Conservation (phyloP, 1,284 basidiomycete species). For the Xerocomus amazonicus region DNA sequence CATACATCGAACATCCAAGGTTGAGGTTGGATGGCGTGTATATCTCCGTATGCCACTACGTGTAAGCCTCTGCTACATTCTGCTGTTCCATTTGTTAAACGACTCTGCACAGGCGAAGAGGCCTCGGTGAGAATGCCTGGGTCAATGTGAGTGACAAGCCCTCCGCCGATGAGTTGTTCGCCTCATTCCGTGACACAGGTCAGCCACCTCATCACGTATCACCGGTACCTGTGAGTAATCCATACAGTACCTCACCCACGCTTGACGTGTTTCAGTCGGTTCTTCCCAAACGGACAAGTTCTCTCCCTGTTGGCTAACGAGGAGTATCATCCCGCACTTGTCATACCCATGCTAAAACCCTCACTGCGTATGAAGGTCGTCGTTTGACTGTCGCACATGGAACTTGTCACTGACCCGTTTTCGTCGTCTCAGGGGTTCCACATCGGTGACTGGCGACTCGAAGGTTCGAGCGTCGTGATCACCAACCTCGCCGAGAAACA, state of each 20-base stretch:
- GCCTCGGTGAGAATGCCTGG: conserved; percentile 79
- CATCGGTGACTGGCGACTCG: conserved; percentile 66
- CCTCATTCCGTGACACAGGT: conserved; percentile 39
- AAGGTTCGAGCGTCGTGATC: conserved; percentile 55
- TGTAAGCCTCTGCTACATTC: conserved; percentile 42
- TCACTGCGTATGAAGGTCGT: conserved; percentile 76
- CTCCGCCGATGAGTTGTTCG: background rate
- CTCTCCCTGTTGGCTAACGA: conserved; percentile 87
- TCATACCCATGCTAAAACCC: conserved; percentile 77
- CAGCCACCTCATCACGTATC: conserved; percentile 76
- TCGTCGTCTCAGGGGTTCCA: conserved; percentile 52
- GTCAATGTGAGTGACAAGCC: conserved; percentile 57
- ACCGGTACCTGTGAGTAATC: conserved; percentile 69
- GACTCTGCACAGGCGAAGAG: conserved; percentile 54
- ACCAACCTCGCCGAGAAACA: conserved; percentile 60
- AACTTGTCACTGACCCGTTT: conserved; percentile 2
- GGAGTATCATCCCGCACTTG: conserved; percentile 65
- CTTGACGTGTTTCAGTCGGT: conserved; percentile 54
- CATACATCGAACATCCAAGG: conserved; percentile 80
- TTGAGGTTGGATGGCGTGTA: conserved; percentile 84
- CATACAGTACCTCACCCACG: background rate
- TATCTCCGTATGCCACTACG: conserved; percentile 85
- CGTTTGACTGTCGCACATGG: background rate
- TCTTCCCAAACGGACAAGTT: conserved; percentile 84
- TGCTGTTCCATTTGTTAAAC: background rate